Evolutionary conservation across 225 moss, liverwort and hornwort genomes (phyloP).

Genomic region (Asterella californica): DNA sequence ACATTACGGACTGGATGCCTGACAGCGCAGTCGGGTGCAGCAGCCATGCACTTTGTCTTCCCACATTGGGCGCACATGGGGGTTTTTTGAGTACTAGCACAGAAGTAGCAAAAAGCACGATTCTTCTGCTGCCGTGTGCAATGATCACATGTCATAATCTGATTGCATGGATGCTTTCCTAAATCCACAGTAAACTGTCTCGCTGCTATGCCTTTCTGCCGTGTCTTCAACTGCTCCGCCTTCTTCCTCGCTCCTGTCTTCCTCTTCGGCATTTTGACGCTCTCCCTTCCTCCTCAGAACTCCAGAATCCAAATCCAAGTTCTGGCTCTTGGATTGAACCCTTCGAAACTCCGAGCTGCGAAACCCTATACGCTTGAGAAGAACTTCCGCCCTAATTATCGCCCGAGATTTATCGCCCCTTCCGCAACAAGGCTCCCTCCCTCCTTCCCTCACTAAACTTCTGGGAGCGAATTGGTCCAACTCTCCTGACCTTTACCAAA

Average conservation of each 20-base stretch:
- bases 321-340: not conserved
- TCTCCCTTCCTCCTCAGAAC: not conserved
- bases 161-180: conserved; percentile 93
- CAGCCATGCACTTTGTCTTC: conserved; percentile 93
- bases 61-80: conserved; percentile 90
- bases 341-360: not conserved
- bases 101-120: conserved; percentile 95
- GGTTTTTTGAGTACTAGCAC: conserved; percentile 76
- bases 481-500: not conserved
- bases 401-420: not conserved
- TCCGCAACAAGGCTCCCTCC: not conserved
- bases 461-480: not conserved
- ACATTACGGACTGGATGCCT: conserved; percentile 89
- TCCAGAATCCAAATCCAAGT: not conserved
- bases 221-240: conserved; percentile 78
- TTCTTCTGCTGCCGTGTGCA: conserved; percentile 81
- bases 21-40: conserved; percentile 85
- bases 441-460: not conserved
- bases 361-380: not conserved
- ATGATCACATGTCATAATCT: conserved; percentile 74
- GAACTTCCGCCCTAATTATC: not conserved
- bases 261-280: conserved; percentile 76
- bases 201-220: conserved; percentile 95
- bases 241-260: conserved; percentile 98
- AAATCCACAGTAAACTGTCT: conserved; percentile 90